Base-by-base conservation (phyloP, 768 basidiomycete species). In the Podaxis rugospora region DNA sequence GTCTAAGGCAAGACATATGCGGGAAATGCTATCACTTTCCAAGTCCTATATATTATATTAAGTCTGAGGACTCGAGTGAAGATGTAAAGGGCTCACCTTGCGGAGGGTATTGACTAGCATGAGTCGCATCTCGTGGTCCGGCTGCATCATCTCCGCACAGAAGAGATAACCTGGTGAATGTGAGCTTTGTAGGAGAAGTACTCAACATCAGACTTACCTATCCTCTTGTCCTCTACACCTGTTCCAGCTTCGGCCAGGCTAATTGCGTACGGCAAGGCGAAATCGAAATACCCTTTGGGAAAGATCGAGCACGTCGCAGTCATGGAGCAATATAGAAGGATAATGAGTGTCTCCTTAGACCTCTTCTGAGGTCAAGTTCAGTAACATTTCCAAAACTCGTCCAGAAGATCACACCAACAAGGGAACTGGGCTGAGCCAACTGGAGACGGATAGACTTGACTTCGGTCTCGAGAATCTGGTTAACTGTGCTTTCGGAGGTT, bases 81-180 rank as follows among this genome's bases (percentile, higher is more conserved):
- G n/a, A 44, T 10, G 36, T 5, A 4, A 37, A 28, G 5, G 32
- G 47, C 69, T 59, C 66, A 86, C 92, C 81, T 94, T 94, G 63
- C 91, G 85, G 36, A 93, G 69, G 4, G 92, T 93, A 65, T 95
- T 95, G 61, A 94, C 86, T 21, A 93, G 79, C 88, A 95, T 92
- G 23, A 95, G 76, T 54, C 85, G 82, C 35, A 93, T 76, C 62
- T 92, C 90, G 67, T 92, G 85, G 39, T 79, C 71, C 6, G 75
- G 66, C 40, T 84, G 82, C 85, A 94, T 91, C 21, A 90, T 71
- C 68, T 89, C 85, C 56, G 80, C 71, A 67, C 92, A 93, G 68
- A 91, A 93, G 5, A 88, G 72, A 73, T 93, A 93, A 11, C 91
- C 92, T 94, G 64, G 4, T 57, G 21, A 39, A 28, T 13, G 16